Evolutionary conservation across 129 eudicot species (phyloP).

Genomic region (Helichrysum umbraculigerum): DNA sequence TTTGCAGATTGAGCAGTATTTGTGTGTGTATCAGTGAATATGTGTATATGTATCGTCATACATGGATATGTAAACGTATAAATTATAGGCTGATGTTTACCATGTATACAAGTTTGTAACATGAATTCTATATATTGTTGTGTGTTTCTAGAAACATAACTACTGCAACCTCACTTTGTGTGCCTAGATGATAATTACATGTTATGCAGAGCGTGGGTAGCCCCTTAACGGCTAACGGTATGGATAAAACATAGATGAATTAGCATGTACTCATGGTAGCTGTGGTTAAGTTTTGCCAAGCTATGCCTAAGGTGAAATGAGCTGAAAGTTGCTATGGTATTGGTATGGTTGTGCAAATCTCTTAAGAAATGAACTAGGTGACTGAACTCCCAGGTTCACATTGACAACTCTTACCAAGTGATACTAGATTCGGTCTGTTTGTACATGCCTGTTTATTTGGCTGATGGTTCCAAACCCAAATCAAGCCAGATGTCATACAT

Average conservation of each 20-base stretch:
- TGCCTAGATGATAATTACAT: neutral
- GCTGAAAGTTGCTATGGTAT: neutral
- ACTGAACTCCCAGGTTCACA: too few relatives aligned
- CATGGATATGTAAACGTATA: too few relatives aligned
- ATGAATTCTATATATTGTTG: neutral
- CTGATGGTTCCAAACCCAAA: neutral
- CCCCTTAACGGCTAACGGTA: neutral
- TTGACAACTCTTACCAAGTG: too few relatives aligned
- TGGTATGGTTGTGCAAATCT: neutral
- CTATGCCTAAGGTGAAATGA: neutral
- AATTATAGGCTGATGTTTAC: too few relatives aligned
- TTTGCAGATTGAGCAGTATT: neutral
- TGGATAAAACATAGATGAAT: neutral
- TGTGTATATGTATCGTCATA: too few relatives aligned
- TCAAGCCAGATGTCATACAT: neutral
- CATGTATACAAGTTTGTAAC: too few relatives aligned
- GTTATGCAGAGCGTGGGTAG: neutral
- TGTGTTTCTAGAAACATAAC: neutral
- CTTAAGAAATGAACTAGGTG: neutral
- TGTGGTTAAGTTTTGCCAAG: constrained; percentile 1
- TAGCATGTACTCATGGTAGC: neutral
- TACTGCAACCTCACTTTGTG: neutral
- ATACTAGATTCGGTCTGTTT: neutral
- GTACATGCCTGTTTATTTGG: neutral
- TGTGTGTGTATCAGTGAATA: too few relatives aligned